Percentiles rank a stretch among this genome's conserved stretches.
Conservation (phyloP, 306 rosid genomes). For the Corylus avellana region DNA sequence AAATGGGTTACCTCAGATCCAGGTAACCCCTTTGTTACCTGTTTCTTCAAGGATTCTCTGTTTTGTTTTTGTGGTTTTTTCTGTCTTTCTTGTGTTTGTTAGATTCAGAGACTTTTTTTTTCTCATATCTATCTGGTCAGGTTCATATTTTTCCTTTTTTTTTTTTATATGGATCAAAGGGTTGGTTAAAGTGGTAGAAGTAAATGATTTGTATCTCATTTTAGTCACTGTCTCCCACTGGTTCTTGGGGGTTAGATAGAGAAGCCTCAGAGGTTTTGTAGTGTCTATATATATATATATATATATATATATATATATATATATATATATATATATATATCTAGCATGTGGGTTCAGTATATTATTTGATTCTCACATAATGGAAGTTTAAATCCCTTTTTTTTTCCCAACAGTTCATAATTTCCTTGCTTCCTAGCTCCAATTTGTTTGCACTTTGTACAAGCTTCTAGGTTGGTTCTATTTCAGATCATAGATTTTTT, state of each 20-base stretch:
- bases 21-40: constrained; percentile 37
- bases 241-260: constrained; percentile 15
- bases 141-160: constrained; percentile 12
- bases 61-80: constrained; percentile 13
- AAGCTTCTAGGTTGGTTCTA: constrained; percentile 32
- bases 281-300: constrained; percentile 11
- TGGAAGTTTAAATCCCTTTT: constrained; percentile 14
- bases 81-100: constrained; percentile 33
- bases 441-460: constrained; percentile 23
- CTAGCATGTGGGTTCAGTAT: constrained; percentile 23
- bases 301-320: not conserved
- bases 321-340: constrained; percentile 3
- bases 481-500: constrained; percentile 18
- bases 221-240: constrained; percentile 13
- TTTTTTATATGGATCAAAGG: constrained; percentile 36
- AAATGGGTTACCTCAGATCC: constrained; percentile 53
- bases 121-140: constrained; percentile 19
- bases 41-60: constrained; percentile 19
- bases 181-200: constrained; percentile 38
- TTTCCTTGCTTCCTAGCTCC: constrained; percentile 14
- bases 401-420: constrained; percentile 19
- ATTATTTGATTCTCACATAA: not conserved
- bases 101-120: constrained; percentile 28
- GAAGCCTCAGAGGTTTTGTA: constrained; percentile 29
- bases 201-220: constrained; percentile 30